Evolutionary conservation across 192 early-diverging fungal genomes (phyloP).

Genomic region (Phycomyces blakesleeanus): DNA sequence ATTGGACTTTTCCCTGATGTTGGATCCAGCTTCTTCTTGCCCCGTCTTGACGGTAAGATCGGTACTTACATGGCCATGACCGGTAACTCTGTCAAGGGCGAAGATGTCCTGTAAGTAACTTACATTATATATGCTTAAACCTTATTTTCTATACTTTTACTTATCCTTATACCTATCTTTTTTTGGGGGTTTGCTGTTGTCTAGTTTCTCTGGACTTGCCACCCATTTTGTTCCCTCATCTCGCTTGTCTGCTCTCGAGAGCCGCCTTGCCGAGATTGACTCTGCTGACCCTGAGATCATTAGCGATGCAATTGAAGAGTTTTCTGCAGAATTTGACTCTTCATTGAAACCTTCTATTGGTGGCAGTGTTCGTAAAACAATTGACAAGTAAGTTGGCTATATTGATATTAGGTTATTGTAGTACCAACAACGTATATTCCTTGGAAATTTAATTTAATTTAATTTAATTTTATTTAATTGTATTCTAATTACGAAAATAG

Average conservation of each 20-base stretch:
- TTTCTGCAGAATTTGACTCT: slow-evolving; percentile 59
- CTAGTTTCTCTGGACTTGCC: slow-evolving; percentile 84
- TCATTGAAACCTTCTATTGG: slow-evolving; percentile 32
- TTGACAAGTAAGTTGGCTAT: slow-evolving; percentile 40
- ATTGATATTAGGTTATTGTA: too few relatives aligned
- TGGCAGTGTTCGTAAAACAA: slow-evolving; percentile 54
- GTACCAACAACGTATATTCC: too few relatives aligned
- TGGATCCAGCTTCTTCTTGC: slow-evolving; percentile 92
- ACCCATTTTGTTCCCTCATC: slow-evolving; percentile 93
- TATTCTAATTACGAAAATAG: slow-evolving; percentile 23
- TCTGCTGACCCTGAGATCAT: slow-evolving; percentile 74
- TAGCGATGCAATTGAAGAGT: slow-evolving; percentile 88
- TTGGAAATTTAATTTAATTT: too few relatives aligned
- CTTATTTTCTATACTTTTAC: too few relatives aligned
- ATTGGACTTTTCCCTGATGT: slow-evolving; percentile 98
- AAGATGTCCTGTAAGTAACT: slow-evolving; percentile 72
- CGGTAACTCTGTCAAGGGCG: slow-evolving; percentile 68
- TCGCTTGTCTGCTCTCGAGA: slow-evolving; percentile 72
- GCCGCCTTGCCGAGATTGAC: slow-evolving; percentile 77
- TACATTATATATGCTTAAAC: too few relatives aligned
- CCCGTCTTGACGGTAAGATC: slow-evolving; percentile 89
- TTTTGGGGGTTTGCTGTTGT: too few relatives aligned
- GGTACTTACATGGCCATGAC: slow-evolving; percentile 92
- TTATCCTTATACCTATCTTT: too few relatives aligned
- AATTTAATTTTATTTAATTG: too few relatives aligned